Base-by-base conservation (phyloP, 306 rosid species). In the Mucuna pruriens region DNA sequence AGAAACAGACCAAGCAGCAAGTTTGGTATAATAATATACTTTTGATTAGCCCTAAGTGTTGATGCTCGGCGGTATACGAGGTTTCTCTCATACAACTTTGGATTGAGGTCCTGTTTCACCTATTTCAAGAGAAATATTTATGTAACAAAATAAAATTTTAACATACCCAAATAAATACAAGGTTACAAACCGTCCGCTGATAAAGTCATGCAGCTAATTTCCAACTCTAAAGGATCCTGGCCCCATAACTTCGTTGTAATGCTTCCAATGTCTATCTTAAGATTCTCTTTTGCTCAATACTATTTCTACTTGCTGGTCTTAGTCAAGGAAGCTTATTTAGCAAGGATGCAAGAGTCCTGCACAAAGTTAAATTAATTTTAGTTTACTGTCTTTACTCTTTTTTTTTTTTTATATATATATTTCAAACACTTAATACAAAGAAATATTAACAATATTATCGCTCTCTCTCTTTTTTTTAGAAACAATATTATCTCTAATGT, bases 21-120 rank as follows among this genome's bases (percentile, higher is more conserved):
- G 87, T 86, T 86, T 83, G 81, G 89, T 17, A 83, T 83, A 80
- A 66, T 75, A 3, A 19, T 44, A 46, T 66, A 31, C 76, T 55
- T 75, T 66, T 82, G 52, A 46, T 31, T 74, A 52, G 10, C 29
- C 25, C 69, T 31, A 25, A 7, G 19, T 54, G 16, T 65, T 38
- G 40, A 4, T 63, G 26, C 73, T 26, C 55, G 72, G 80, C 55
- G 72, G 80, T 36, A 51, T 26, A 46, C 75, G 76, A 64, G 85
- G 61, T 44, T 23, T 49, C 42, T 51, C 45, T 9, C 68, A 2
- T 13, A 34, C 38, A 49, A 34, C 64, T 48, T 63, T 77, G 48
- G 31, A 78, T 68, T 38, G 29, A 66, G 72, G 5, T 38, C 51
- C 15, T 66, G 10, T 19, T 10, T 26, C 40, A 29, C 20, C 20